Base-by-base conservation (phyloP, 2,329 filamentous ascomycete species). In the Penicillium sp. region DNA sequence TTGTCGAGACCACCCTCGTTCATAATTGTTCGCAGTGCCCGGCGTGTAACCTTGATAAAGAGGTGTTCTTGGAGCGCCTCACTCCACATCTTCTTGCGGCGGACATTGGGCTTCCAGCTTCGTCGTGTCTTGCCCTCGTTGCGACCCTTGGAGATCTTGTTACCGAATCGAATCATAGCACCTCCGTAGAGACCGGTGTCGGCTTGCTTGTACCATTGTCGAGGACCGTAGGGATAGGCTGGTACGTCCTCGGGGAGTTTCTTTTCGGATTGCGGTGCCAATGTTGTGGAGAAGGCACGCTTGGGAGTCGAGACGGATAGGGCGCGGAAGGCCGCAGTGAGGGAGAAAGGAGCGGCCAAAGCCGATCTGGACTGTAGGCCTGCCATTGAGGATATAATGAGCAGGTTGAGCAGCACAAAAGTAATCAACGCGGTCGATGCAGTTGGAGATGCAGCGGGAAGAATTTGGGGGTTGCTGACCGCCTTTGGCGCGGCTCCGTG, bases 1-100 rank as follows among this genome's bases (percentile, higher is more conserved):
- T 93, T 88, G 78, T 99, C 95, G 66, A 99, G 83, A 8, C 95
- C 93, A 62, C 94, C 94, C 65, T 90, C 88, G 75, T 93, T 94
- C 75, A 92, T 88, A 73, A 98, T 91, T 38, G 82, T 83, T 55
- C 82, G 73, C 69, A 83, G 65, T 33, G 80, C 80, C 55, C 79
- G 75, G 58, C 78, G 76, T 10, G 79, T 81, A 35, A 83, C 76
- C 64, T 81, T 82, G 57, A 84, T 75, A 56, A 72, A 76, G n/a
- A 84, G 70, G 19, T 77, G 72, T 49, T 78, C 69, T 9, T 72
- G 75, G 35, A 84, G 73, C 1, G 80, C 79, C 19, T 81, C 76
- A 54, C 79, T 81, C 60, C 73, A 76, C 12, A 84, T 63, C 65
- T 80, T 81, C 73, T 82, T 82, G 44, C 78, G 72, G 54, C 79